phyloP scores from a whole-genome alignment of 202 grass and related monocot genomes.

The Carex arenaria region DNA sequence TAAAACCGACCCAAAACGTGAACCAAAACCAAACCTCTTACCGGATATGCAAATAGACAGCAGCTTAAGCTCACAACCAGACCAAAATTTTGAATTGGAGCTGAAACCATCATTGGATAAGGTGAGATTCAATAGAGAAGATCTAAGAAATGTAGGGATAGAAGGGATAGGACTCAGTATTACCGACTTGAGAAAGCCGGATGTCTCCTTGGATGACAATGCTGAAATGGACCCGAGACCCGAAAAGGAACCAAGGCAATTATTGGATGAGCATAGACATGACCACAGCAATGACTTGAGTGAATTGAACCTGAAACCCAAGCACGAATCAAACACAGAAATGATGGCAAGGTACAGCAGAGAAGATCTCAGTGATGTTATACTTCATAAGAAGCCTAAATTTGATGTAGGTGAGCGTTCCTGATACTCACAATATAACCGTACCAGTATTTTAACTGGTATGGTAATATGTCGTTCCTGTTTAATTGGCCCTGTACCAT shows the following conservation, averaged over 20 bases:
- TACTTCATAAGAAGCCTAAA: constrained; percentile 22
- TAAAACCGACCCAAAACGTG: background rate
- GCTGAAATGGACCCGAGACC: constrained; percentile 15
- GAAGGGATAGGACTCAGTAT: constrained; percentile 10
- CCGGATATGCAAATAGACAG: background rate
- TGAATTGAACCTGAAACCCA: background rate
- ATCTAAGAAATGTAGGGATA: background rate
- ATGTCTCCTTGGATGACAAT: background rate
- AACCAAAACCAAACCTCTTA: background rate
- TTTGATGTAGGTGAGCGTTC: constrained; percentile 49
- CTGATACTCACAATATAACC: background rate
- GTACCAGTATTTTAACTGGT: background rate
- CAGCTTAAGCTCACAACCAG: background rate
- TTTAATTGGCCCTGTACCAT: background rate
- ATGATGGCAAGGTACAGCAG: background rate
- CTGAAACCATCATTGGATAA: background rate
- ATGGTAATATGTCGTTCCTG: background rate
- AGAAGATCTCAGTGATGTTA: constrained; percentile 13
- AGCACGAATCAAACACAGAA: background rate
- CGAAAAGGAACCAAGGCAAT: background rate
- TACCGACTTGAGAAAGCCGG: constrained; percentile 11
- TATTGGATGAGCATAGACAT: background rate
- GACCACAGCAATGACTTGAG: background rate
- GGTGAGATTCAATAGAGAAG: background rate
- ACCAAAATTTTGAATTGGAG: background rate